Base-by-base conservation (phyloP, 1,139 yeast species). In the Hyphopichia burtonii region DNA sequence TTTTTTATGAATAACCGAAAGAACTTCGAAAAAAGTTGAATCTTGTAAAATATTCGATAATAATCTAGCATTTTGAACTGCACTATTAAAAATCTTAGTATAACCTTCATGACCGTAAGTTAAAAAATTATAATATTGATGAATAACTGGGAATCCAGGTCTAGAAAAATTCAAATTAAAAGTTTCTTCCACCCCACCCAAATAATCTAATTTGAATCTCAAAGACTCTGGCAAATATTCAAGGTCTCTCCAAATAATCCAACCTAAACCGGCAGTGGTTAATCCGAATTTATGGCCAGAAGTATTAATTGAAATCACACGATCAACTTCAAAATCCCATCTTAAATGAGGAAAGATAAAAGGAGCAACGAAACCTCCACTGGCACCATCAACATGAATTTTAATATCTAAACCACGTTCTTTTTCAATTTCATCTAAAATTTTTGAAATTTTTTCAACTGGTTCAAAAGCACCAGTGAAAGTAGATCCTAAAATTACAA, bases 241-340 rank as follows among this genome's bases (percentile, higher is more conserved):
- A 32, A 71, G 68, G 58, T 82, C 82, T 58, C 82, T 82, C 91
- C 96, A 90, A 45, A 90, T 66, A 44, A 90, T 81, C 96, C 96
- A 90, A 41, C 97, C 97, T 42, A 88, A 76, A 39, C 97, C 97
- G 15, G 93, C 96, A 27, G 94, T 81, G 31, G 91, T 85, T 41
- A 90, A 71, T 30, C 97, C 97, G 65, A 86, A 90, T 66, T 90
- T 90, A 69, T 90, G 97, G 46, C 97, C 96, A 2, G 96, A 86
- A n/a, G 96, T 81, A 68, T 88, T 90, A 65, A 90, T 89, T 27
- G 91, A 82, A 50, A 78, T 82, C 39, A 90, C 97, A 48, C 96
- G 76, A 28, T 80, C 79, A 40, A 86, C 61, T 43, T 81, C 68
- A 66, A 90, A 90, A 63, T 89, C 96, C 96, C 96, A 90, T 49